These are phyloP conservation scores for Penicillium sclerotigenum DNA, from an alignment of 2,329 filamentous ascomycete species.

Conservation along the genomic window DNA sequence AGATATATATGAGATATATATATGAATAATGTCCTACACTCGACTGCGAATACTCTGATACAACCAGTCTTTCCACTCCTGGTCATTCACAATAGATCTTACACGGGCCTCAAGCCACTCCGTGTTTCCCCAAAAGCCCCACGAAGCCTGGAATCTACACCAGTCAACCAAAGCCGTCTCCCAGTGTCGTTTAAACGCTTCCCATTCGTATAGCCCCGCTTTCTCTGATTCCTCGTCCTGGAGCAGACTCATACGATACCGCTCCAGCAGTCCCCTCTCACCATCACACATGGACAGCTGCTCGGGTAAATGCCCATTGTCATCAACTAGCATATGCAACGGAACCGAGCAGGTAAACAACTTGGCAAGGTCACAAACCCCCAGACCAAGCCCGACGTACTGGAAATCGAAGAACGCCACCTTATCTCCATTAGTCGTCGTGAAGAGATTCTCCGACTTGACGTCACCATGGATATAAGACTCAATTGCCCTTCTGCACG, in stretches of 20 bases:
- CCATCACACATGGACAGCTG: conserved; percentile 50
- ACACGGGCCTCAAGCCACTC: conserved; percentile 57
- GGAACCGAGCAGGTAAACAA: conserved; percentile 66
- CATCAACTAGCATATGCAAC: conserved; percentile 48
- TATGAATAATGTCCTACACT: not conserved
- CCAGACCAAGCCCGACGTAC: conserved; percentile 62
- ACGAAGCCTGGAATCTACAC: conserved; percentile 60
- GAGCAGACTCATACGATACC: conserved; percentile 41
- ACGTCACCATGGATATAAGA: conserved; percentile 67
- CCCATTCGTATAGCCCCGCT: conserved; percentile 51
- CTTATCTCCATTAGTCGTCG: conserved; percentile 46
- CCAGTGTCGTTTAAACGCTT: conserved; percentile 58
- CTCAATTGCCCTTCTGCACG: conserved; percentile 46
- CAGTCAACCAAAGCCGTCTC: conserved; percentile 66
- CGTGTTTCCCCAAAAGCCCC: conserved; percentile 61
- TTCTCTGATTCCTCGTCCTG: not conserved
- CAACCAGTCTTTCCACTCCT: conserved; percentile 49
- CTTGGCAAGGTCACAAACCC: conserved; percentile 65
- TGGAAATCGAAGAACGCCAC: conserved; percentile 70
- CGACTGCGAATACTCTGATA: conserved; percentile 17
- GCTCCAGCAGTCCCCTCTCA: conserved; percentile 52
- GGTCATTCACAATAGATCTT: conserved; percentile 48
- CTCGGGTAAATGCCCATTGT: conserved; percentile 30
- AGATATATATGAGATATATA: too few relatives aligned
- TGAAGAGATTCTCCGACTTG: conserved; percentile 67